Percentiles rank a stretch among this genome's conserved stretches.
Conservation (phyloP, 78 protist genomes). For the Monosiga brevicollis region DNA sequence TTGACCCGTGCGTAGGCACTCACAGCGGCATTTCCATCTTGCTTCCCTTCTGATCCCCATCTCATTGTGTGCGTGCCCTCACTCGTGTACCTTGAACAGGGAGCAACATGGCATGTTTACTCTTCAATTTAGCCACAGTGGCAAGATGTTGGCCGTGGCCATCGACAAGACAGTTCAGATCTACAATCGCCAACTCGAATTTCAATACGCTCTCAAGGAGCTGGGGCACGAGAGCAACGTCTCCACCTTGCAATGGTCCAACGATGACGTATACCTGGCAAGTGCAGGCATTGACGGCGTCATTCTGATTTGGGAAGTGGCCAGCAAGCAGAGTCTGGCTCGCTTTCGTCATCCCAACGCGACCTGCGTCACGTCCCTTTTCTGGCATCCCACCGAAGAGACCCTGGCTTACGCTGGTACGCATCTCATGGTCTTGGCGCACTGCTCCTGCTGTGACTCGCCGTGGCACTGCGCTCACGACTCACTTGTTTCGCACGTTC, state of each 20-base stretch:
- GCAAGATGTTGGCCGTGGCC: too few species aligned
- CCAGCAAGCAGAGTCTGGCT: not conserved
- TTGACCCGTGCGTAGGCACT: not conserved
- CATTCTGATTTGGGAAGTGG: not conserved
- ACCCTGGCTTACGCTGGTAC: not conserved
- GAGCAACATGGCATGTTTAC: too few species aligned
- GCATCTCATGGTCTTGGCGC: not conserved
- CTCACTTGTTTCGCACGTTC: too few species aligned
- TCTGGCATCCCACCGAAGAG: not conserved
- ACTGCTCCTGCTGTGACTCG: too few species aligned
- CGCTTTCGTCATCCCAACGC: not conserved
- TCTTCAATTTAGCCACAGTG: too few species aligned
- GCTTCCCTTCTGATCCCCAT: too few species aligned
- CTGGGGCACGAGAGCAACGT: not conserved
- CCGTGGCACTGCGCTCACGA: too few species aligned
- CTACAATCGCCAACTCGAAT: not conserved
- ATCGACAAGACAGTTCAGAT: too few species aligned
- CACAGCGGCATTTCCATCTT: too few species aligned
- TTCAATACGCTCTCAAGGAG: not conserved
- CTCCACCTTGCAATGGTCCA: not conserved
- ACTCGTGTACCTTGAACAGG: too few species aligned
- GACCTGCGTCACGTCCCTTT: not conserved
- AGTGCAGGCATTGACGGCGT: not conserved
- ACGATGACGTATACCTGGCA: not conserved
- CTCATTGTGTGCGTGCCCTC: too few species aligned